phyloP scores from a whole-genome alignment of 306 rosid genomes.

The Malus sylvestris region DNA sequence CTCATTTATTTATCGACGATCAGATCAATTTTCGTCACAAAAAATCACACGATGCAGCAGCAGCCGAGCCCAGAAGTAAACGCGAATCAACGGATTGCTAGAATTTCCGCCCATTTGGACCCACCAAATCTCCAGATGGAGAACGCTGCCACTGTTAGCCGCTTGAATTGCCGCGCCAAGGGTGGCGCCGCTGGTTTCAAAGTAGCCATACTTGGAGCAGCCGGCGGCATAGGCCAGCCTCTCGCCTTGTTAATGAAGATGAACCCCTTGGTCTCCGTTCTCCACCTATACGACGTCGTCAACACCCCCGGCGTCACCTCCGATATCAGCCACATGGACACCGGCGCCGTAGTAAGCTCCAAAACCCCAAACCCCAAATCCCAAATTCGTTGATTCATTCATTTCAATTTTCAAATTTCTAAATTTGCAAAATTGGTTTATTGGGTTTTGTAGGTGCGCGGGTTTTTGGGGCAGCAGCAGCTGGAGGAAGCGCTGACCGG shows the following conservation, averaged over 20 bases:
- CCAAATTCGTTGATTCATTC: background rate
- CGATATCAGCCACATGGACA: slow-evolving; percentile 97
- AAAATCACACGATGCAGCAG: slow-evolving; percentile 18
- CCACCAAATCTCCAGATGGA: slow-evolving; percentile 53
- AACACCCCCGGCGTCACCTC: slow-evolving; percentile 93
- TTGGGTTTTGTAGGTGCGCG: slow-evolving; percentile 61
- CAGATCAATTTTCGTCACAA: background rate
- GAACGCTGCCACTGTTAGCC: slow-evolving; percentile 25
- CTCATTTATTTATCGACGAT: background rate
- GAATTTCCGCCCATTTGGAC: slow-evolving; percentile 53
- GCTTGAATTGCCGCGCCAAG: slow-evolving; percentile 64
- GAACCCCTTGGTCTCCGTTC: slow-evolving; percentile 80
- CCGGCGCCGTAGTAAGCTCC: slow-evolving; percentile 81
- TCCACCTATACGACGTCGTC: slow-evolving; percentile 90
- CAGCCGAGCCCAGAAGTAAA: slow-evolving; percentile 32
- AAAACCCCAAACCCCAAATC: background rate
- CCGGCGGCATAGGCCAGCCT: slow-evolving; percentile 97
- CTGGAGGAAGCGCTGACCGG: slow-evolving; percentile 81
- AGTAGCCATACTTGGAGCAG: slow-evolving; percentile 87
- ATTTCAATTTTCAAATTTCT: background rate
- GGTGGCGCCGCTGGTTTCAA: slow-evolving; percentile 93
- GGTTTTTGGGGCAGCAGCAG: slow-evolving; percentile 82
- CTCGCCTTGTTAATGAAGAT: slow-evolving; percentile 88
- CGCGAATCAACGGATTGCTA: slow-evolving; percentile 43
- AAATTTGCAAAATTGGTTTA: background rate